Evolutionary conservation across 169 alveolate genomes (phyloP).

Genomic region (Cryptosporidium tyzzeri): DNA sequence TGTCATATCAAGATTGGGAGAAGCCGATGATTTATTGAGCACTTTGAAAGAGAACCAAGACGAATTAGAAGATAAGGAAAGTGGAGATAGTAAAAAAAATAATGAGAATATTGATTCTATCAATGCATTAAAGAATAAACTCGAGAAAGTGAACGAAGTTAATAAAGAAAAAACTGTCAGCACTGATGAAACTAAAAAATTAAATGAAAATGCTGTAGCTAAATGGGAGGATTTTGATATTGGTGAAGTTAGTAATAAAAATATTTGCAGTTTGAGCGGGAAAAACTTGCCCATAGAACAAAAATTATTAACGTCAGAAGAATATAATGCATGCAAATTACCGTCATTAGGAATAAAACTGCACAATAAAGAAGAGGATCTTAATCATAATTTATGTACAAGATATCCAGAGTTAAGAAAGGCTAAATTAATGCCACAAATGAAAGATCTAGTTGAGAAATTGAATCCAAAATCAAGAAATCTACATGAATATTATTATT

Average conservation of each 20-base stretch:
- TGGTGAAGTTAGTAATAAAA: conserved; percentile 32
- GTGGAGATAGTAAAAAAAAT: neutral
- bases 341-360: conserved; percentile 12
- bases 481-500: neutral
- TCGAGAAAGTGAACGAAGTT: neutral
- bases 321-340: conserved; percentile 39
- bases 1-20: conserved; percentile 45
- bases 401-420: conserved; percentile 42
- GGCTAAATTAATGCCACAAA: conserved; percentile 40
- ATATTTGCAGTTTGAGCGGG: conserved; percentile 27
- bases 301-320: conserved; percentile 54
- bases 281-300: conserved; percentile 33
- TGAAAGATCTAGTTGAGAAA: conserved; percentile 40
- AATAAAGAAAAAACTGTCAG: neutral
- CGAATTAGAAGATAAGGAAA: neutral
- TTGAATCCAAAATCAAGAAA: conserved; percentile 20
- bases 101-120: conserved; percentile 10
- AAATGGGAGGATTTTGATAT: conserved; percentile 51
- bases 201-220: conserved; percentile 22
- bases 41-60: neutral
- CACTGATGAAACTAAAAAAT: neutral
- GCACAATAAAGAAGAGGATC: neutral
- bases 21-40: conserved; percentile 18
- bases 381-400: neutral
- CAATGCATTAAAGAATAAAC: neutral